Percentiles rank a stretch among this genome's conserved stretches.
Conservation (phyloP, 2,329 filamentous ascomycete species). For the Colletotrichum sp. region DNA sequence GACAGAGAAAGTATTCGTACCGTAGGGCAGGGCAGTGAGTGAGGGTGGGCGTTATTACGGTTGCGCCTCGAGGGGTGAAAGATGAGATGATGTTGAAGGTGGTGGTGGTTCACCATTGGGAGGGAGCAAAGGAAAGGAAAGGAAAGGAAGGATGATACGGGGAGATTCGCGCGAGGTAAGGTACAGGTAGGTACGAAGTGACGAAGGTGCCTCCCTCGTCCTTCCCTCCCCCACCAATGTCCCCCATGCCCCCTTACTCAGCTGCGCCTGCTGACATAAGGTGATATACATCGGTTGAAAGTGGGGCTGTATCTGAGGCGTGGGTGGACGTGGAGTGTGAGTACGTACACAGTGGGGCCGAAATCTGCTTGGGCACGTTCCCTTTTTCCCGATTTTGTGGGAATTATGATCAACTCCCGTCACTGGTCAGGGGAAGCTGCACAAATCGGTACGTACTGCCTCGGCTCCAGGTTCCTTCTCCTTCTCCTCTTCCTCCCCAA, state of each 20-base stretch:
- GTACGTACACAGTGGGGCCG: background rate
- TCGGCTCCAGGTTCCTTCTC: background rate
- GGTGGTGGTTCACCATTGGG: background rate
- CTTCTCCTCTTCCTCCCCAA: background rate
- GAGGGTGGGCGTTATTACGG: background rate
- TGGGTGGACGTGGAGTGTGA: too few species aligned
- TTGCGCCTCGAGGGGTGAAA: background rate
- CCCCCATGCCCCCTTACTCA: background rate
- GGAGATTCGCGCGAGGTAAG: background rate
- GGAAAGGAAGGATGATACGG: background rate
- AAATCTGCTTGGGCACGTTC: background rate
- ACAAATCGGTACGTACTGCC: background rate
- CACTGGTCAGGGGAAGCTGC: background rate
- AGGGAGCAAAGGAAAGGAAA: background rate
- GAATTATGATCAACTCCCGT: slow-evolving; percentile 2
- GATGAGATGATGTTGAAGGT: background rate
- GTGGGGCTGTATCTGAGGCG: background rate
- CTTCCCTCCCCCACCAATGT: background rate
- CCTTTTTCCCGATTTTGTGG: background rate
- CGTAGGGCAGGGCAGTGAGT: background rate
- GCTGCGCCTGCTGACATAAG: background rate
- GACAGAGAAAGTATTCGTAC: background rate
- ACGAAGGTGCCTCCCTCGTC: background rate
- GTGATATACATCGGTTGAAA: background rate
- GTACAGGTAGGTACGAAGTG: background rate